Conservation (phyloP, 495 filamentous ascomycete species). For the Hypoxylon crocopeplum region DNA sequence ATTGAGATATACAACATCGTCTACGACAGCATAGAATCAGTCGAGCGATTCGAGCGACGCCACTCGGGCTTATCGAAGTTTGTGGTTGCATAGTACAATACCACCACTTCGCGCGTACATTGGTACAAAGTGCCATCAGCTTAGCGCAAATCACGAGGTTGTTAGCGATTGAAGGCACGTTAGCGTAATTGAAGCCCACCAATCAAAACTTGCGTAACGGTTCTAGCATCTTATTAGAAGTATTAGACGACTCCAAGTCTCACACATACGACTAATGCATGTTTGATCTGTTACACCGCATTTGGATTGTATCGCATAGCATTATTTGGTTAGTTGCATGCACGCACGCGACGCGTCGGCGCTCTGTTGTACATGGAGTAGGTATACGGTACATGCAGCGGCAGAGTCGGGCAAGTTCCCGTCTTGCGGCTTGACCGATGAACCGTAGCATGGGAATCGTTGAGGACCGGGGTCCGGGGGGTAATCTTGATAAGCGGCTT, state of each 20-base stretch:
- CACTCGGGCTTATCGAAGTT: constrained; percentile 2
- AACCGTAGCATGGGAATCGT: constrained; percentile 7
- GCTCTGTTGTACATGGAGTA: no score
- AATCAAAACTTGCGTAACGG: not conserved
- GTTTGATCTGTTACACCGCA: constrained; percentile 31
- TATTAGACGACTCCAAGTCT: constrained; percentile 5
- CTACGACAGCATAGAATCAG: constrained; percentile 1
- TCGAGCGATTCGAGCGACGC: not conserved
- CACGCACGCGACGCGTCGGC: constrained; percentile 17
- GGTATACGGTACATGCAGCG: no score
- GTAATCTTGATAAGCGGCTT: not conserved
- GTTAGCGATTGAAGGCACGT: not conserved
- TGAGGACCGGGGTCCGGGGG: not conserved
- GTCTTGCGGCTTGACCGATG: constrained; percentile 19
- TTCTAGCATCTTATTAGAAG: not conserved
- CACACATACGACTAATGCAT: constrained; percentile 2
- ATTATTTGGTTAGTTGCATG: not conserved
- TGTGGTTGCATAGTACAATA: not conserved
- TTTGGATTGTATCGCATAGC: not conserved
- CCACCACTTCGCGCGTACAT: not conserved
- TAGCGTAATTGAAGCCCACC: no score
- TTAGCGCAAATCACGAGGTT: not conserved
- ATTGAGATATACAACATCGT: not conserved
- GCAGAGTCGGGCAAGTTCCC: no score
- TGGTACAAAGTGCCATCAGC: not conserved